Evolutionary conservation across 139 green algal species (phyloP), one percentile per base, ranked within the genome.

Genomic region (Haematococcus lacustris): DNA sequence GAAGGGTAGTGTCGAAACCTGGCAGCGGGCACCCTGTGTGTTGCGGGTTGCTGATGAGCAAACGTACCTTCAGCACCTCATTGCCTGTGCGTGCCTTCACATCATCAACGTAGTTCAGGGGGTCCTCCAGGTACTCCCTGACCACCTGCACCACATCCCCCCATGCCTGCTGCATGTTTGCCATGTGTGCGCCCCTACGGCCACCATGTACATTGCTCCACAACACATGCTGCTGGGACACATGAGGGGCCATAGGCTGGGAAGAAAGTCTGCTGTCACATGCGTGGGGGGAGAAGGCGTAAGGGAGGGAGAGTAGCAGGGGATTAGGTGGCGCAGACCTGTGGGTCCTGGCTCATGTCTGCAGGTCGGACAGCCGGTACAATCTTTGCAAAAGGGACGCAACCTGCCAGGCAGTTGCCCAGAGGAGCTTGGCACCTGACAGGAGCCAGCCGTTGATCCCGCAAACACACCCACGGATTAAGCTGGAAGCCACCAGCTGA

Each of bases 341-440:
- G 23, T 1, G 78, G 72, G 61, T 87, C 84, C 26, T 73, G 64
- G 51, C 77, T 84, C 73, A 93, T 84, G 74, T 89, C 68, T 32
- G 87, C 75, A 28, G 77, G 71, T 9, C 70, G 51, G 2, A 92
- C 81, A 3, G 79, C 86, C 0, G 88, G 80, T 35, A 93, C 88
- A 3, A 94, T 71, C 37, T 80, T 68, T 4, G 77, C n/a, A n/a
- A n/a, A n/a, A n/a, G 74, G 28, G 66, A 65, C 0, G 88, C 86
- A 1, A 89, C 33, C 3, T 91, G 32, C 0, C 57, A 28, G 5
- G 85, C 75, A 57, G 13, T 13, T n/a, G 13, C 47, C 47, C 47
- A n/a, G 47, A 57, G 13, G 47, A n/a, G 13, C 47, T 57, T n/a
- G 47, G 13, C 13, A 21, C 13, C 21, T 57, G 17, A 13, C 13